Conservation (phyloP, 2,329 filamentous ascomycete species). For the Colletotrichum endophyticum region DNA sequence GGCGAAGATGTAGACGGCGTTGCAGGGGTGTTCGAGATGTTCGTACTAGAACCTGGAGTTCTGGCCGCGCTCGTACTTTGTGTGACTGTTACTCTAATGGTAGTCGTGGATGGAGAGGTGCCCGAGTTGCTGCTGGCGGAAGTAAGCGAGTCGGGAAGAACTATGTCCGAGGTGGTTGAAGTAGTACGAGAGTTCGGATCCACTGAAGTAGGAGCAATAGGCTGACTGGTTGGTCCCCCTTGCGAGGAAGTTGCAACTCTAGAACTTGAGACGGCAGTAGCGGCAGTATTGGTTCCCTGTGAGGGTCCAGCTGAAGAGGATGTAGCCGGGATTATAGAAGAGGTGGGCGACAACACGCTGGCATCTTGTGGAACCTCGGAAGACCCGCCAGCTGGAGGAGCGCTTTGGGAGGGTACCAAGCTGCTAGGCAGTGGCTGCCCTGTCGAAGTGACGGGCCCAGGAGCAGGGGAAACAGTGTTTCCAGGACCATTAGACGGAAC, state of each 20-base stretch:
- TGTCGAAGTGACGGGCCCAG: neutral
- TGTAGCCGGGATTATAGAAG: neutral
- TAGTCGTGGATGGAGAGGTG: neutral
- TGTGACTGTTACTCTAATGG: neutral
- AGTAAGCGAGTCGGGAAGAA: neutral
- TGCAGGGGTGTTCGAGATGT: neutral
- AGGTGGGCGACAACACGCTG: neutral
- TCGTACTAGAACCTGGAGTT: neutral
- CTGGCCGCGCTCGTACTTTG: neutral
- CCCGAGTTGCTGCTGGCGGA: neutral
- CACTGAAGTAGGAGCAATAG: neutral
- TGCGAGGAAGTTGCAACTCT: neutral
- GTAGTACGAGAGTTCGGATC: neutral
- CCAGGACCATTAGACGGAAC: neutral
- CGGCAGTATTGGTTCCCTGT: neutral
- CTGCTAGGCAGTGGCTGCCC: neutral
- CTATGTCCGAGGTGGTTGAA: neutral
- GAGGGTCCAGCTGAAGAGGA: neutral
- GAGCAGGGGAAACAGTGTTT: neutral
- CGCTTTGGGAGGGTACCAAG: neutral
- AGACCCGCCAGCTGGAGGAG: neutral
- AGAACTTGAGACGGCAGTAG: neutral
- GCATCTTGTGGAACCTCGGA: neutral
- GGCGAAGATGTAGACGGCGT: neutral
- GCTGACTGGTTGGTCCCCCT: neutral